A percentile compares a stretch with the other conserved stretches of the same genome.
These are phyloP conservation scores for Solidago caesia DNA, from an alignment of 129 eudicot genomes.

Conservation along the genomic window DNA sequence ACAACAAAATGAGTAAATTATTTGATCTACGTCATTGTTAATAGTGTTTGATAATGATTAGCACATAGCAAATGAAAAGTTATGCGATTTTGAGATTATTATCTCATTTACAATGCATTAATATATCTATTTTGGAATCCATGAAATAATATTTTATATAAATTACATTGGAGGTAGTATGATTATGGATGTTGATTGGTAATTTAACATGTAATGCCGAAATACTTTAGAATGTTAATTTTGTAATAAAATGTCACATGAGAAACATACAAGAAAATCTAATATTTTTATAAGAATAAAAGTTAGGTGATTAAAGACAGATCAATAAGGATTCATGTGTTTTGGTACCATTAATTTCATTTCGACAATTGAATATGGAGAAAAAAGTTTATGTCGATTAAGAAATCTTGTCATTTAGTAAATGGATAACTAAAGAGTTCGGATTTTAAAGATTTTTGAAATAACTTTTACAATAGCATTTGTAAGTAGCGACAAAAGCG, in stretches of 20 bases:
- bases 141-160: not conserved
- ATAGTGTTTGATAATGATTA: not conserved
- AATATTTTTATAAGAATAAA: conserved; percentile 22
- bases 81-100: not conserved
- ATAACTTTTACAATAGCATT: not conserved
- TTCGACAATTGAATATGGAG: conserved; percentile 13
- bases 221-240: no score
- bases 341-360: conserved; percentile 25
- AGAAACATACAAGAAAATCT: not conserved
- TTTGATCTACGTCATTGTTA: not conserved
- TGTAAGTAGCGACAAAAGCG: conserved; percentile 5
- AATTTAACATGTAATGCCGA: conserved; percentile 2
- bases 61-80: not conserved
- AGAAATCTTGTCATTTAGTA: conserved; percentile 25
- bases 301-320: conserved; percentile 35
- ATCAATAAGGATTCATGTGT: conserved; percentile 20
- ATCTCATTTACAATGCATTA: not conserved
- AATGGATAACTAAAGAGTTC: not conserved
- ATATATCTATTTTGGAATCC: not conserved
- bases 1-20: not conserved
- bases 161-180: not conserved
- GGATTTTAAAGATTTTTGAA: not conserved
- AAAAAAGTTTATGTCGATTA: conserved; percentile 7
- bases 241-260: not conserved
- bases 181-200: not conserved